phyloP scores from a whole-genome alignment of 345 rosid genomes.

The Zanthoxylum bungeanum region DNA sequence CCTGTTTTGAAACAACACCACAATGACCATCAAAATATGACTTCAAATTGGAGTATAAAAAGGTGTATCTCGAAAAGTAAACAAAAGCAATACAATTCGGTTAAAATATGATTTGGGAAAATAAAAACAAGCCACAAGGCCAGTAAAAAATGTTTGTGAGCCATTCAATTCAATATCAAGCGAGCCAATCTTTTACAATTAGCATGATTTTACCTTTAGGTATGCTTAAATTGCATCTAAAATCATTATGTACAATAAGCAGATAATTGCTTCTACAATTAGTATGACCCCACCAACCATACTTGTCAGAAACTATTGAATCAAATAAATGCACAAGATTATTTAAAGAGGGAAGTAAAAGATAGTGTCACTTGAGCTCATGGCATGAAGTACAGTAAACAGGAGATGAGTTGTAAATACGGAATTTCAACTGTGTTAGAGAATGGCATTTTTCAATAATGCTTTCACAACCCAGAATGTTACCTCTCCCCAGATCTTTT shows the following conservation, averaged over 20 bases:
- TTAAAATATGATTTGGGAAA: background rate
- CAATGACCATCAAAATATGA: background rate
- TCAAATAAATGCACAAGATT: background rate
- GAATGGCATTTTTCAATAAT: background rate
- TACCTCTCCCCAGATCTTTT: conserved; percentile 61
- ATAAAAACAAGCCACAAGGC: background rate
- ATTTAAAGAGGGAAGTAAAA: background rate
- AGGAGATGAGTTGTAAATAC: background rate
- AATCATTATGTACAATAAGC: background rate
- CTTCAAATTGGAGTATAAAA: background rate
- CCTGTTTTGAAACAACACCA: conserved; percentile 26
- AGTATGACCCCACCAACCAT: background rate
- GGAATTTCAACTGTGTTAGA: background rate
- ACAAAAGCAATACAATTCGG: background rate
- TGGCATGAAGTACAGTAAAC: background rate
- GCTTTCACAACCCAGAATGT: conserved; percentile 5
- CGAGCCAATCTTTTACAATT: background rate
- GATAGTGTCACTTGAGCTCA: background rate
- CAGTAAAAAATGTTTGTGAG: background rate
- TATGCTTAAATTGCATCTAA: background rate
- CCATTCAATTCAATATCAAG: background rate
- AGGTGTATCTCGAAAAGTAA: background rate
- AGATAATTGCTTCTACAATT: background rate
- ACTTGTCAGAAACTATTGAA: background rate
- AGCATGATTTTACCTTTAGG: background rate